phyloP scores from a whole-genome alignment of 352 stramenopile species.

The Globisporangium cederbergense region DNA sequence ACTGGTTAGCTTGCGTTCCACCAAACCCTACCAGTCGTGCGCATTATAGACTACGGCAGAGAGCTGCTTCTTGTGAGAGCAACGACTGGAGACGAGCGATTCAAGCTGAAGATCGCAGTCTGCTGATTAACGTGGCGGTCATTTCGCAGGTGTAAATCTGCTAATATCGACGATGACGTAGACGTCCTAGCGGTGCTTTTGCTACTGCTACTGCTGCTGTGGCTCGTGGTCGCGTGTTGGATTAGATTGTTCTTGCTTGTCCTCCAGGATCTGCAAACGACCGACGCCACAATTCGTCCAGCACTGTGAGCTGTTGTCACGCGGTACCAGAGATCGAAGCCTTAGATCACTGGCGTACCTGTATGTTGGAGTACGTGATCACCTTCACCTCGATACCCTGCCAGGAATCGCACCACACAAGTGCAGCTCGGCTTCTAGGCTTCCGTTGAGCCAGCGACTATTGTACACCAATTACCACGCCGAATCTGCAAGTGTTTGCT shows the following conservation, averaged over 20 bases:
- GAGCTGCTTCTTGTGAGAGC: background rate
- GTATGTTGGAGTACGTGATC: slow-evolving; percentile 2
- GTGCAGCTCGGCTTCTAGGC: too few relatives aligned
- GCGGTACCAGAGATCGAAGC: too few relatives aligned
- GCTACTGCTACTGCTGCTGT: slow-evolving; percentile 5
- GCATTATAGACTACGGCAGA: background rate
- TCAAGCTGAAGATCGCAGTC: background rate
- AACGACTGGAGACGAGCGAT: background rate
- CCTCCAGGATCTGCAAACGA: background rate
- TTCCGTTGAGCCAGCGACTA: too few relatives aligned
- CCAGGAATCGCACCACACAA: background rate
- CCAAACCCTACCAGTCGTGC: background rate
- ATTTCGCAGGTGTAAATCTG: background rate
- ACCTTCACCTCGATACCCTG: slow-evolving; percentile 2
- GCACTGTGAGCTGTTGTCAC: too few relatives aligned
- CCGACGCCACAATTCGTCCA: too few relatives aligned
- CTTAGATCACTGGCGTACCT: background rate
- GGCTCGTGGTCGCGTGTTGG: background rate
- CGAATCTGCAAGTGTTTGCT: background rate
- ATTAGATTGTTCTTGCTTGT: slow-evolving; percentile 4
- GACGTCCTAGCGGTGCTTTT: background rate
- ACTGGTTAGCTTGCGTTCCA: slow-evolving; percentile 33
- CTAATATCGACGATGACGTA: slow-evolving; percentile 3
- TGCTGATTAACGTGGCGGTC: background rate
- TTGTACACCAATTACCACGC: background rate